Base-by-base conservation (phyloP, 1,284 basidiomycete genomes). In the Coniophora puteana region DNA sequence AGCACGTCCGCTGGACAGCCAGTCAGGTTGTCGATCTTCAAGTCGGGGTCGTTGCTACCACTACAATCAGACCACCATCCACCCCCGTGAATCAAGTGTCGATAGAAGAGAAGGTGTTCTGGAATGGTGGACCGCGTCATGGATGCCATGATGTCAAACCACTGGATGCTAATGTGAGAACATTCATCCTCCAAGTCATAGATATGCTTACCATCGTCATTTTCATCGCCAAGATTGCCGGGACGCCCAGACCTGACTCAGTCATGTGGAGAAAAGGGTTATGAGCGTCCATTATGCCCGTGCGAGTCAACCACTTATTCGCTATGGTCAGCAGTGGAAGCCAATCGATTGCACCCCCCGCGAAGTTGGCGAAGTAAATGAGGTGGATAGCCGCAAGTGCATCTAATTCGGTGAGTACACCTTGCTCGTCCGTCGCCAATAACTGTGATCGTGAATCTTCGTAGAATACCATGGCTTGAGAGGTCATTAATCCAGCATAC, bases 1-100 rank as follows among this genome's bases (percentile, higher is more conserved):
- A 90, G 63, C 18, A 81, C 79, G 48, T 78, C 78, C 55, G 89
- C 82, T 3, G 85, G 80, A 63, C 85, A 89, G 17, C 86, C 87
- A 25, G 76, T 80, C 46, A 89, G 61, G 36, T 61, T 58, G 48
- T 83, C 81, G 74, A 88, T 81, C 39, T 74, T 71, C 48, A 81
- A 55, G 38, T 62, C 67, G 40, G 46, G 51, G 17, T 56, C 58
- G 31, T 65, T 62, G 31, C 48, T 50, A 37, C 38, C 37, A 12
- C 41, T 49, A 40, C 60, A 58, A 28, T 57, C 48, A 21, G 51
- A 51, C 54, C 65, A 67, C 54, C 57, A 67, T 21, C 67, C 66
- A 40, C 63, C 62, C 6, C 57, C 59, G 12, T 67, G 65, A 47
- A 74, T 68, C 39, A 89, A 64, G 17, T 74, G 74, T 51, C 78